Evolutionary conservation across 1,139 yeast genomes (phyloP), one percentile per base, ranked within the genome.

Genomic region (Maudiozyma humilis): DNA sequence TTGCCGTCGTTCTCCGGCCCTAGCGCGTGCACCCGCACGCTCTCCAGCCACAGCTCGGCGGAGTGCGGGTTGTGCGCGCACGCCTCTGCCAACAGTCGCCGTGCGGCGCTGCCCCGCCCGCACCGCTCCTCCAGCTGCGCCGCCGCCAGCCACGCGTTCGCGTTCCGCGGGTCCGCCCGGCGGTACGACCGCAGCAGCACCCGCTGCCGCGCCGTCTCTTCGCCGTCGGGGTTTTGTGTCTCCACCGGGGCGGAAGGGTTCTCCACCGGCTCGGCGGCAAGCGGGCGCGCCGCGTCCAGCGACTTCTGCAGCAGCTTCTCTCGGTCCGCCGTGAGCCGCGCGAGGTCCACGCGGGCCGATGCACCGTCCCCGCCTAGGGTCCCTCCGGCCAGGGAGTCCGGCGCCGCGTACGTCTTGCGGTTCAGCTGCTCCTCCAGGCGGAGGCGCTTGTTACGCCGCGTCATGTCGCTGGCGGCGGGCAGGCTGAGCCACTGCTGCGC

Each of bases 381-480:
- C n/a, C n/a, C n/a, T n/a, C n/a, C n/a, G n/a, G n/a, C n/a, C 2
- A 87, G 66, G 3, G 78, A 62, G 59, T 91, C 97, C 0, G 96
- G 95, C 3, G 84, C 86, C 13, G 95, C 87, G 60, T 87, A 89
- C 35, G 75, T 76, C 46, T 96, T 66, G 52, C 79, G 80, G 47
- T 77, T 78, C 56, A 70, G 75, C 55, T 81, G 83, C 41, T 76
- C 75, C 45, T 80, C 71, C 38, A 79, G 63, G 41, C 96, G 67
- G 42, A 74, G 67, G 45, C 97, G 68, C 55, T 88, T 87, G 60
- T 88, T 87, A 48, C 78, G 69, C 54, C 82, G 73, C 0, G 98
- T 91, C 54, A 85, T 68, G 64, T 91, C 98, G 2, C 88, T 86
- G 0, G 88, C 93, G 50, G 87, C 96, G 0, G 98, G 97, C 4